A percentile compares a stretch with the other conserved stretches of the same genome.
Conservation (phyloP, 257 asterid species). For the Ilex aquifolium region DNA sequence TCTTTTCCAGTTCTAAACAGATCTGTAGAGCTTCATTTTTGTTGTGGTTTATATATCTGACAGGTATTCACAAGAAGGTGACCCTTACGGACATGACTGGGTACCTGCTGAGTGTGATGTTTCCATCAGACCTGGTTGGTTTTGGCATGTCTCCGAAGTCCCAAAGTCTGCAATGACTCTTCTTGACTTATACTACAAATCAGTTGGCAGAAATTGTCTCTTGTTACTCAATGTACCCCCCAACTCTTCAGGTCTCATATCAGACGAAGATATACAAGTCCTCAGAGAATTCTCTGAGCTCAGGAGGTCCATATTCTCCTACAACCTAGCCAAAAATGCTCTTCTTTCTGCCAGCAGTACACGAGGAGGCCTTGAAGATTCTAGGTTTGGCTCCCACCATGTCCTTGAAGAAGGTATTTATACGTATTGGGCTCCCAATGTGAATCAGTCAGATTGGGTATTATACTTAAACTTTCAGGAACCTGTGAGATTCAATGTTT, state of each 20-base stretch:
- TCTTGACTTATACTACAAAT: slow-evolving; percentile 84
- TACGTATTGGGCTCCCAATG: slow-evolving; percentile 80
- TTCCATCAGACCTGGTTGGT: slow-evolving; percentile 92
- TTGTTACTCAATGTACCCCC: slow-evolving; percentile 87
- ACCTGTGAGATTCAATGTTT: slow-evolving; percentile 45
- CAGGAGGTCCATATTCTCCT: slow-evolving; percentile 53
- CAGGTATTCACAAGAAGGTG: slow-evolving; percentile 74
- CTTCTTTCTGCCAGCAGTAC: slow-evolving; percentile 60
- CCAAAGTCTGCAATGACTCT: slow-evolving; percentile 78
- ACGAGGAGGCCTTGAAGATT: slow-evolving; percentile 39
- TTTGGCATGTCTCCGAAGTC: slow-evolving; percentile 81
- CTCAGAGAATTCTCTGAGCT: slow-evolving; percentile 66
- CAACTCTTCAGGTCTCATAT: slow-evolving; percentile 87
- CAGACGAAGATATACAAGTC: slow-evolving; percentile 71
- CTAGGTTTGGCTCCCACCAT: slow-evolving; percentile 37
- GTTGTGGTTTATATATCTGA: slow-evolving; percentile 10
- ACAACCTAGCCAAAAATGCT: slow-evolving; percentile 53
- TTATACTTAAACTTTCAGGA: slow-evolving; percentile 41
- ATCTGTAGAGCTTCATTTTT: neutral
- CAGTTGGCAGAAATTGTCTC: slow-evolving; percentile 88
- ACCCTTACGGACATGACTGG: slow-evolving; percentile 85
- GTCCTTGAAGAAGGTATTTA: slow-evolving; percentile 54
- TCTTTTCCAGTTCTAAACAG: too few relatives aligned
- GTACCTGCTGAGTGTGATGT: slow-evolving; percentile 92
- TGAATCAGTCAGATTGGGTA: slow-evolving; percentile 34